Evolutionary conservation across 2,329 filamentous ascomycete genomes (phyloP).

Genomic region (Chalaropsis ovoidea): DNA sequence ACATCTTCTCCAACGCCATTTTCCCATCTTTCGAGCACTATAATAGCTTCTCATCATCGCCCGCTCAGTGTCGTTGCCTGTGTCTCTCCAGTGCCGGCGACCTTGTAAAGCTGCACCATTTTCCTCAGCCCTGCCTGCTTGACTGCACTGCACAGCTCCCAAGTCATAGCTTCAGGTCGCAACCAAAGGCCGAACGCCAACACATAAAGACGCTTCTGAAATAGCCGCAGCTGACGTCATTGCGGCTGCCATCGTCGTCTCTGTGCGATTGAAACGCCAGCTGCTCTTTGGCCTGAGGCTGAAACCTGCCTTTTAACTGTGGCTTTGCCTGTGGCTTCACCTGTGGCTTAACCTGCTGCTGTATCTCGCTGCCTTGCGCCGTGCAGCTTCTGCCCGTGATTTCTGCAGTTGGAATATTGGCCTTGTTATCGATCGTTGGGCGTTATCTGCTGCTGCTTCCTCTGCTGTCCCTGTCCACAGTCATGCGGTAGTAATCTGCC

Average conservation of each 20-base stretch:
- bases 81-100: not conserved
- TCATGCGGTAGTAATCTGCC: conserved; percentile 17
- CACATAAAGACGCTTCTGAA: not conserved
- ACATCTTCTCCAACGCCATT: not conserved
- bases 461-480: not conserved
- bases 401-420: not conserved
- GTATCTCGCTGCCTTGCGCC: not conserved
- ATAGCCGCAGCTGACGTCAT: not conserved
- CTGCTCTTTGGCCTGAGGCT: not conserved
- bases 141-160: not conserved
- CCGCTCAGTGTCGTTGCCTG: not conserved
- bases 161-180: not conserved
- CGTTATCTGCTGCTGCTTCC: not conserved
- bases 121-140: not conserved
- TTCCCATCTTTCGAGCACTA: not conserved
- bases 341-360: not conserved
- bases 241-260: not conserved
- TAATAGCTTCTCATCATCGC: no score
- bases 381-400: not conserved
- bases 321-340: not conserved
- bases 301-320: not conserved
- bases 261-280: not conserved
- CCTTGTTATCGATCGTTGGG: not conserved
- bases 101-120: not conserved
- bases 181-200: not conserved